phyloP scores from a whole-genome alignment of 176 grass and related monocot genomes.

The Puccinellia tenuiflora region DNA sequence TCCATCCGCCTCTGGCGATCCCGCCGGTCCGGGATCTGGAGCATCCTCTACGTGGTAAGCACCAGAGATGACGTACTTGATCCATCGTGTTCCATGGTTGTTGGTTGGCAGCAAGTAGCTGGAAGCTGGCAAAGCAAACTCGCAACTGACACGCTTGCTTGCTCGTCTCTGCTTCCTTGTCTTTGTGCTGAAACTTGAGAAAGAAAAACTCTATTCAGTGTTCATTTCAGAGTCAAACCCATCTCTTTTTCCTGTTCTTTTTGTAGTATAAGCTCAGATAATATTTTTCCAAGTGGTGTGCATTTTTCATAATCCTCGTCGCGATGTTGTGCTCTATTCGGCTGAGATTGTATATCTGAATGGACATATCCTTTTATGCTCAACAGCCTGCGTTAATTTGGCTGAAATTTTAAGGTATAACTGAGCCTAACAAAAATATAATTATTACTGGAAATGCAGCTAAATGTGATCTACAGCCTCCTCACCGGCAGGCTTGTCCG shows the following conservation, averaged over 20 bases:
- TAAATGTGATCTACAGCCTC: constrained; percentile 82
- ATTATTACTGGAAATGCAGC: constrained; percentile 19
- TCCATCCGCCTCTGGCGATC: constrained; percentile 68
- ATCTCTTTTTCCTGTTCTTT: background rate
- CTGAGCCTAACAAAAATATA: background rate
- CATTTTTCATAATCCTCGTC: background rate
- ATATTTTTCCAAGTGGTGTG: background rate
- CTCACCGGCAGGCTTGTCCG: constrained; percentile 76
- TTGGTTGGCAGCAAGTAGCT: constrained; percentile 19
- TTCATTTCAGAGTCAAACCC: background rate
- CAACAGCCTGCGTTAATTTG: background rate
- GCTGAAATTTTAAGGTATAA: background rate
- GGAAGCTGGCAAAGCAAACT: constrained; percentile 29
- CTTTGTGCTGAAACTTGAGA: no score
- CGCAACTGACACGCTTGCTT: constrained; percentile 15
- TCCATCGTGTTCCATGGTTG: no score
- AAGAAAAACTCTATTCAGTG: background rate
- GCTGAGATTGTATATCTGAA: background rate
- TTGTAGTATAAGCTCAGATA: background rate
- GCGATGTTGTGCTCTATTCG: background rate
- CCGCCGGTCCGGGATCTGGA: constrained; percentile 69
- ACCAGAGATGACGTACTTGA: background rate
- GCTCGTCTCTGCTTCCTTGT: constrained; percentile 5
- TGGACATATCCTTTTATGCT: background rate
- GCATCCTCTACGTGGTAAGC: constrained; percentile 81